Conservation (phyloP, 2,329 filamentous ascomycete genomes). For the Stachybotrys echinatus region DNA sequence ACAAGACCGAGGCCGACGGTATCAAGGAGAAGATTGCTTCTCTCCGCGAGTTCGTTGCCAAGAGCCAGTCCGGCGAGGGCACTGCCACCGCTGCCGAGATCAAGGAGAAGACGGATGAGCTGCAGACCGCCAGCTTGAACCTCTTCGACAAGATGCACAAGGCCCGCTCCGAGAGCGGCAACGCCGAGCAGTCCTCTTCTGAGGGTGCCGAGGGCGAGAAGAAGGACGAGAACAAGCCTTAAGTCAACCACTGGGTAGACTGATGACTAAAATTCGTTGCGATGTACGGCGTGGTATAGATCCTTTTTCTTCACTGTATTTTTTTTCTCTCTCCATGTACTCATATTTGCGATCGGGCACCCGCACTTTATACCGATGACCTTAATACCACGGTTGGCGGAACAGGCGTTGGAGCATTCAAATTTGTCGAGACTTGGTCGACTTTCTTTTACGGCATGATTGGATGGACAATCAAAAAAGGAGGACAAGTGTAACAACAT, state of each 20-base stretch:
- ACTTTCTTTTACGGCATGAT: slow-evolving; percentile 44
- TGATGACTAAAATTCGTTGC: slow-evolving; percentile 27
- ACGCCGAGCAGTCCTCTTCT: slow-evolving; percentile 43
- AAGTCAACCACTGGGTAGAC: slow-evolving; percentile 22
- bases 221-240: slow-evolving; percentile 69
- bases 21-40: slow-evolving; percentile 89
- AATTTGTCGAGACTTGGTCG: slow-evolving; percentile 33
- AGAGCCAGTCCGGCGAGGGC: slow-evolving; percentile 91
- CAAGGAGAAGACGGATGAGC: slow-evolving; percentile 98
- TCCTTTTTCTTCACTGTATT: slow-evolving; percentile 32
- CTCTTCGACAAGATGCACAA: slow-evolving; percentile 99
- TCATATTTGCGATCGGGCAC: slow-evolving; percentile 32
- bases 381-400: slow-evolving; percentile 41
- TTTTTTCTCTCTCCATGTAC: slow-evolving; percentile 47
- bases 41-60: slow-evolving; percentile 85
- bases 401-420: slow-evolving; percentile 49
- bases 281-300: slow-evolving; percentile 28
- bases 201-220: slow-evolving; percentile 63
- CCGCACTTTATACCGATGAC: slow-evolving; percentile 28
- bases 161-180: slow-evolving; percentile 65
- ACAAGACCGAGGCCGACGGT: slow-evolving; percentile 89
- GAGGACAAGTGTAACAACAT: slow-evolving; percentile 35
- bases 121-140: slow-evolving; percentile 91
- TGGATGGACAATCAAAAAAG: slow-evolving; percentile 28
- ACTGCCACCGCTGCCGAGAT: slow-evolving; percentile 82